These are phyloP conservation scores for Trichosporon faecale DNA, from an alignment of 1,284 basidiomycete species.

Conservation along the genomic window DNA sequence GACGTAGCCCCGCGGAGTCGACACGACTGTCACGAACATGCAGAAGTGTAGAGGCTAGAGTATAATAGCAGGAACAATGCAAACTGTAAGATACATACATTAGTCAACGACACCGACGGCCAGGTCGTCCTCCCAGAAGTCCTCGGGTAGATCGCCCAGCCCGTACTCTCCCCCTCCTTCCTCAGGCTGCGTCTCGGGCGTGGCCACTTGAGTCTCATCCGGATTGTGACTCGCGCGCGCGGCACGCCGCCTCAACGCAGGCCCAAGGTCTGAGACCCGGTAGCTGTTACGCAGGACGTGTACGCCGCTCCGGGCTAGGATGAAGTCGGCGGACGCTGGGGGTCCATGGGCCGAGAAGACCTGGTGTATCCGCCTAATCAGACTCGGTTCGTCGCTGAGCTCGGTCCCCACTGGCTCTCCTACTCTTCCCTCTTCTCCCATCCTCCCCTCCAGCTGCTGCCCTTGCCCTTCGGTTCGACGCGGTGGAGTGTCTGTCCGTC, in stretches of 20 bases:
- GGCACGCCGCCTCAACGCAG: slow-evolving; percentile 21
- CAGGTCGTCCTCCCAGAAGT: slow-evolving; percentile 2
- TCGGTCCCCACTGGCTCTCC: not conserved
- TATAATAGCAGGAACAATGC: too few species aligned
- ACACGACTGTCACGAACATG: too few species aligned
- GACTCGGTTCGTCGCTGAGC: slow-evolving; percentile 47
- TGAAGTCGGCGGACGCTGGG: slow-evolving; percentile 66
- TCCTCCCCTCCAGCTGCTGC: not conserved
- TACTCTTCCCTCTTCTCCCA: too few species aligned
- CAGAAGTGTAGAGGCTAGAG: too few species aligned
- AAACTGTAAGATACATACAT: not conserved
- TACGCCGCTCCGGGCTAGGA: slow-evolving; percentile 64
- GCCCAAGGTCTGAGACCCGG: slow-evolving; percentile 26
- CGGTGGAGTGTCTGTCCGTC: not conserved
- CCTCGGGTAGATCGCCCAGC: not conserved
- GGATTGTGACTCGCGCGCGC: not conserved
- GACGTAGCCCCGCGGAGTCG: too few species aligned
- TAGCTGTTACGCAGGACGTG: slow-evolving; percentile 33
- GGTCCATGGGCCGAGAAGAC: slow-evolving; percentile 68
- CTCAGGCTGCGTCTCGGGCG: not conserved
- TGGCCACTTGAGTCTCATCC: not conserved
- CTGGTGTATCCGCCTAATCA: slow-evolving; percentile 56
- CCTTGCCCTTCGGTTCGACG: not conserved
- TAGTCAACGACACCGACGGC: not conserved
- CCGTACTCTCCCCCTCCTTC: not conserved